A percentile compares a stretch with the other conserved stretches of the same genome.
phyloP scores from a whole-genome alignment of 768 basidiomycete genomes.

The Podaxis rugospora region DNA sequence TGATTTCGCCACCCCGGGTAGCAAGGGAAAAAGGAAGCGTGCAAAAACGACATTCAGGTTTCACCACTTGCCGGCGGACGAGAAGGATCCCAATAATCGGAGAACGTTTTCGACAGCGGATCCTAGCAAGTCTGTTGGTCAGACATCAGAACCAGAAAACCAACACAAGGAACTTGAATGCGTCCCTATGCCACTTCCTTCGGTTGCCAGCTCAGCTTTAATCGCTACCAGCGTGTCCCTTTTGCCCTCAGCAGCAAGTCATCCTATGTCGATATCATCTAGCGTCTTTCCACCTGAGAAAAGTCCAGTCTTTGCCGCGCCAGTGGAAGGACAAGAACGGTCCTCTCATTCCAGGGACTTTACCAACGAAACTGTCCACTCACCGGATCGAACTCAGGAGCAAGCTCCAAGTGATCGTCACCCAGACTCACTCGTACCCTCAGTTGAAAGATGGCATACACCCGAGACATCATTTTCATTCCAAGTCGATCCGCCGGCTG shows the following conservation, averaged over 20 bases:
- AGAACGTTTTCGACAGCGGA: slow-evolving; percentile 19
- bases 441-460: background rate
- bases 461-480: background rate
- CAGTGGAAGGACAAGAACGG: slow-evolving; percentile 6
- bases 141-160: slow-evolving; percentile 11
- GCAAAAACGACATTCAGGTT: slow-evolving; percentile 20
- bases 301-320: slow-evolving; percentile 2
- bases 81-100: slow-evolving; percentile 17
- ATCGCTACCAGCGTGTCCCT: slow-evolving; percentile 12
- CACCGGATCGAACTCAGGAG: background rate
- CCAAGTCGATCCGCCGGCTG: background rate
- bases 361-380: background rate
- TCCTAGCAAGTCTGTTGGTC: background rate
- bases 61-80: slow-evolving; percentile 28
- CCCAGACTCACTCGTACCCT: background rate
- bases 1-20: slow-evolving; percentile 4
- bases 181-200: slow-evolving; percentile 11
- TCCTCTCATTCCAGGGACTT: background rate
- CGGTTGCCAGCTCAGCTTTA: slow-evolving; percentile 12
- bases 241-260: slow-evolving; percentile 10
- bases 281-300: background rate
- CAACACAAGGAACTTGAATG: slow-evolving; percentile 10
- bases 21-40: slow-evolving; percentile 10
- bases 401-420: background rate
- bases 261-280: slow-evolving; percentile 6